phyloP scores from a whole-genome alignment of 345 rosid species.

The Corymbia maculata region DNA sequence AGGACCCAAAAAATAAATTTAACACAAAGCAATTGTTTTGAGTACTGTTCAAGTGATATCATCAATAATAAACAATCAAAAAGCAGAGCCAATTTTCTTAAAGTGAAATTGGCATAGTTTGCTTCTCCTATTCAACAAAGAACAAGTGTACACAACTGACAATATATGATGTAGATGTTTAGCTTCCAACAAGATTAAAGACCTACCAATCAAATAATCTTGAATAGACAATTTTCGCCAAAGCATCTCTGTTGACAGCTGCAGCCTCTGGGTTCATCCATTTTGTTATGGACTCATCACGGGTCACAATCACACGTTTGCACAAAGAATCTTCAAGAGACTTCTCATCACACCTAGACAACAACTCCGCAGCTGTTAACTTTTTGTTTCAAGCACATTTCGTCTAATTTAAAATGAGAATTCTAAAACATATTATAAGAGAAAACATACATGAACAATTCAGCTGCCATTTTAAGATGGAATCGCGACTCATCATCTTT shows the following conservation, averaged over 20 bases:
- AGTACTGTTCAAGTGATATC: background rate
- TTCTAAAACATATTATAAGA: slow-evolving; percentile 2
- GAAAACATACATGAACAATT: slow-evolving; percentile 64
- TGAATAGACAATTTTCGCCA: slow-evolving; percentile 89
- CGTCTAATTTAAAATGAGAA: background rate
- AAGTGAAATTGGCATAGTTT: background rate
- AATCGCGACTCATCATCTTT: slow-evolving; percentile 74
- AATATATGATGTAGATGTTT: background rate
- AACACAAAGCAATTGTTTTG: background rate
- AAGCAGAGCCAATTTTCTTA: background rate
- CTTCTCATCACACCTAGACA: slow-evolving; percentile 75
- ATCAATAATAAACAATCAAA: background rate
- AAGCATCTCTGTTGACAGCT: slow-evolving; percentile 79
- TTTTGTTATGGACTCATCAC: slow-evolving; percentile 93
- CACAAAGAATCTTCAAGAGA: slow-evolving; percentile 84
- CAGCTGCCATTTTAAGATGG: slow-evolving; percentile 78
- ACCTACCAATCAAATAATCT: slow-evolving; percentile 92
- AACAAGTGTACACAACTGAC: background rate
- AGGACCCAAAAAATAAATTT: background rate
- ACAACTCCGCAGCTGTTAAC: background rate
- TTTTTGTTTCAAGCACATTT: background rate
- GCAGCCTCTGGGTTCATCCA: slow-evolving; percentile 86
- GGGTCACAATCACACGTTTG: slow-evolving; percentile 94
- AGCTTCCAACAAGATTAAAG: background rate
- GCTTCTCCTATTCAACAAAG: background rate